Base-by-base conservation (phyloP, 805 yeast species). In the Myxozyma kluyveri region DNA sequence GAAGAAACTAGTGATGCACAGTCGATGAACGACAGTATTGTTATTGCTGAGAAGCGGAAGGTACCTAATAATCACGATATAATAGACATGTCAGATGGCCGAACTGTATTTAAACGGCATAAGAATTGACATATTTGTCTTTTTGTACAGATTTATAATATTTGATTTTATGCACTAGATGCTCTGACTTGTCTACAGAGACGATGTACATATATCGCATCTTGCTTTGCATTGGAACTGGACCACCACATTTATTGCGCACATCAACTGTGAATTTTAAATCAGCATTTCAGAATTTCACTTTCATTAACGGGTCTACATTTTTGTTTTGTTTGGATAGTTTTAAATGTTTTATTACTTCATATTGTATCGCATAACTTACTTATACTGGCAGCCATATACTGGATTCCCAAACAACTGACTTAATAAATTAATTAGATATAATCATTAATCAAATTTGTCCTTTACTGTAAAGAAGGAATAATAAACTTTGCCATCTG, bases 401-500 rank as follows among this genome's bases (percentile, higher is more conserved):
- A n/a, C n/a, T n/a, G n/a, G n/a, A n/a, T n/a, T n/a, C n/a, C n/a
- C n/a, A n/a, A n/a, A n/a, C n/a, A n/a, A n/a, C n/a, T n/a, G n/a
- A n/a, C n/a, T n/a, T n/a, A n/a, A n/a, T n/a, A n/a, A n/a, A n/a
- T n/a, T n/a, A n/a, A n/a, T n/a, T n/a, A n/a, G n/a, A n/a, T n/a
- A n/a, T n/a, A n/a, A n/a, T n/a, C n/a, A n/a, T n/a, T 35, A 6
- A 12, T 21, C n/a, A 23, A 39, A 14, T 36, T 26, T 40, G 19
- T 22, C 3, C n/a, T 24, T 36, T 39, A 54, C 18, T 54, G 24
- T 38, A 54, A 27, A 36, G 35, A 45, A 12, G 56, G 52, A 21
- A 42, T 24, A 24, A 65, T 32, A 63, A 65, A 69, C 41, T 59
- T 62, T 7, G 60, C 54, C 7, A 65, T 56, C 23, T 52, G 38